phyloP scores from a whole-genome alignment of 2,329 filamentous ascomycete species.

The Hyphodiscus sp. region DNA sequence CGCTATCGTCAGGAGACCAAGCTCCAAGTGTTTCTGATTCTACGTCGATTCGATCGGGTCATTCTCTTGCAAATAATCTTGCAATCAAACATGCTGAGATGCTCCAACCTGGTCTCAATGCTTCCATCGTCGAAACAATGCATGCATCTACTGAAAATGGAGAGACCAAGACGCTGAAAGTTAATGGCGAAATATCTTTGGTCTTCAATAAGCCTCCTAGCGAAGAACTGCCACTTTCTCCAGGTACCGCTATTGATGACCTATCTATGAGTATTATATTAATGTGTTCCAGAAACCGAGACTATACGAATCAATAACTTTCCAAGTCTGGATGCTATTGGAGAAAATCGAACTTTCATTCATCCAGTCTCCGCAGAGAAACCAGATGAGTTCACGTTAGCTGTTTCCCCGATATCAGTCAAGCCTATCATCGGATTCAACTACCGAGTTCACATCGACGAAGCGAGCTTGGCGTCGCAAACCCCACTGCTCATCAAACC shows the following conservation, averaged over 20 bases:
- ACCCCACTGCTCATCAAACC: slow-evolving; percentile 57
- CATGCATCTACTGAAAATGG: slow-evolving; percentile 76
- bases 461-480: slow-evolving; percentile 44
- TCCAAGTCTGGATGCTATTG: slow-evolving; percentile 79
- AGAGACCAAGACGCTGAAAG: slow-evolving; percentile 60
- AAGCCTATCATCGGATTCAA: slow-evolving; percentile 79
- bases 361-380: slow-evolving; percentile 57
- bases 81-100: slow-evolving; percentile 79
- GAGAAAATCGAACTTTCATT: slow-evolving; percentile 88
- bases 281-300: slow-evolving; percentile 42
- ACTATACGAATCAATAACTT: slow-evolving; percentile 85
- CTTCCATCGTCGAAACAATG: slow-evolving; percentile 88
- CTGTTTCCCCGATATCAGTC: slow-evolving; percentile 62
- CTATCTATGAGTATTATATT: slow-evolving; percentile 9
- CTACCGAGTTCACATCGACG: slow-evolving; percentile 76
- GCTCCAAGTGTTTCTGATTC: slow-evolving; percentile 63
- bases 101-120: slow-evolving; percentile 71
- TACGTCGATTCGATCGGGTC: slow-evolving; percentile 83
- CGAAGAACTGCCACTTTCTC: slow-evolving; percentile 29
- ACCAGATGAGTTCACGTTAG: slow-evolving; percentile 73
- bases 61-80: slow-evolving; percentile 64
- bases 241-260: neutral
- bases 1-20: slow-evolving; percentile 55
- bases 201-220: slow-evolving; percentile 56
- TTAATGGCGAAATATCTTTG: slow-evolving; percentile 85